These are phyloP conservation scores for Naganishia randhawae DNA, from an alignment of 768 basidiomycete genomes.

Conservation along the genomic window DNA sequence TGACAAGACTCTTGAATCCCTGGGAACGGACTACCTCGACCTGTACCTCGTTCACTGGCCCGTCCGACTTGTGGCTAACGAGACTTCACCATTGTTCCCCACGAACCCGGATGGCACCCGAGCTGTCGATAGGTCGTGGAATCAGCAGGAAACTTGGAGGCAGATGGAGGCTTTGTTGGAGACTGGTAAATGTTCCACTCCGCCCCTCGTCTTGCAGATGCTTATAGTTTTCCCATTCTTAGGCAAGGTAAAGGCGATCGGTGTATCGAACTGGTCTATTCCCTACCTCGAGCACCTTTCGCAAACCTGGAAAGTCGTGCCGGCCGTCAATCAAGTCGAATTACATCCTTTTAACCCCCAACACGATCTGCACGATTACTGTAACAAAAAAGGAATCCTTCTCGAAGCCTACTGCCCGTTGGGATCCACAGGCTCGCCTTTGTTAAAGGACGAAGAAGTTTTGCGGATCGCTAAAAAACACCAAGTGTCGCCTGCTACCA, in stretches of 20 bases:
- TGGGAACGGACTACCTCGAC: conserved; percentile 73
- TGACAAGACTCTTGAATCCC: conserved; percentile 68
- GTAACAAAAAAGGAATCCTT: conserved; percentile 66
- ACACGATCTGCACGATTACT: conserved; percentile 66
- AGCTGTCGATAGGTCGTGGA: conserved; percentile 31
- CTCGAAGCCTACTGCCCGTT: conserved; percentile 79
- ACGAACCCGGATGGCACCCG: conserved; percentile 35
- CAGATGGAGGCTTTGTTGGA: conserved; percentile 38
- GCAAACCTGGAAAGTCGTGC: conserved; percentile 66
- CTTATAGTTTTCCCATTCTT: conserved; percentile 67
- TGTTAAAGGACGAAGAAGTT: conserved; percentile 62
- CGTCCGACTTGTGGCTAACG: conserved; percentile 31
- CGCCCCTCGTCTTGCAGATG: too few species aligned
- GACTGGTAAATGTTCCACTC: neutral
- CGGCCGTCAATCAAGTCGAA: conserved; percentile 76
- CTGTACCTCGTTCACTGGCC: conserved; percentile 57
- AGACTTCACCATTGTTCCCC: conserved; percentile 27
- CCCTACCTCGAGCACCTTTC: conserved; percentile 66
- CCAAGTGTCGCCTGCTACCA: conserved; percentile 60
- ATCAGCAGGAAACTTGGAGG: conserved; percentile 40
- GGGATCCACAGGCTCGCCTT: conserved; percentile 74
- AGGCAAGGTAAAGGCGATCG: conserved; percentile 78
- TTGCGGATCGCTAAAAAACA: conserved; percentile 63
- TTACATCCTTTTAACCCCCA: conserved; percentile 76
- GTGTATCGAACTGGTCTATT: conserved; percentile 74